phyloP scores from a whole-genome alignment of 106 monocot genomes.

The Hemerocallis citrina region DNA sequence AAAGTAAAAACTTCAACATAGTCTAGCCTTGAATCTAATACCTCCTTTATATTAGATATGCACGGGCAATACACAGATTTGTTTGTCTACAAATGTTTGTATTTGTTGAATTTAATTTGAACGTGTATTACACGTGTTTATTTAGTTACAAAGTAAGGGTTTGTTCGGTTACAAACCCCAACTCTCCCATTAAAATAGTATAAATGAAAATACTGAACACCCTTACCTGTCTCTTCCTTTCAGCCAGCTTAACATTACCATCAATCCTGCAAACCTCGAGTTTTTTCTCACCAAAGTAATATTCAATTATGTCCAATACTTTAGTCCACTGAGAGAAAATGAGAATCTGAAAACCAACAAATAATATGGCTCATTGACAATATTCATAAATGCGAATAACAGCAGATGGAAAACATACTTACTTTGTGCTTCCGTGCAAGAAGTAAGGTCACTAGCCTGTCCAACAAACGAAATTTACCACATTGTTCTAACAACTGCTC shows the following conservation, averaged over 20 bases:
- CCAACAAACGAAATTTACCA: conserved; percentile 79
- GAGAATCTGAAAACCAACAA: conserved; percentile 50
- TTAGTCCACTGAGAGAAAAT: conserved; percentile 97
- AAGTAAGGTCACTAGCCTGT: conserved; percentile 55
- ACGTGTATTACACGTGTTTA: no score
- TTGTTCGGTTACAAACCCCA: no score
- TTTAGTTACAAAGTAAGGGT: no score
- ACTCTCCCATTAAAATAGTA: not conserved
- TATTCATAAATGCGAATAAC: not conserved
- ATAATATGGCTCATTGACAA: not conserved
- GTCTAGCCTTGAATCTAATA: no score
- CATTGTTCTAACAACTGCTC: conserved; percentile 67
- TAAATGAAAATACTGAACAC: not conserved
- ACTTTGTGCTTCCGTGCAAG: conserved; percentile 84
- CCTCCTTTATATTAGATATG: no score
- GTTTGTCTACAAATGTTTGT: no score
- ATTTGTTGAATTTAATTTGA: no score
- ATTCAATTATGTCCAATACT: conserved; percentile 75
- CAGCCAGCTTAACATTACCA: conserved; percentile 67
- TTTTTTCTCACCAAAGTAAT: conserved; percentile 62
- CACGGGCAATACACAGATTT: no score
- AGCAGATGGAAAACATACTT: conserved; percentile 3
- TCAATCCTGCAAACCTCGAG: conserved; percentile 77
- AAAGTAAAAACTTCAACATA: no score
- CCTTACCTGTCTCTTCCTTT: conserved; percentile 68